phyloP scores from a whole-genome alignment of 2,329 filamentous ascomycete species.

The Dothideomycetes sp. region DNA sequence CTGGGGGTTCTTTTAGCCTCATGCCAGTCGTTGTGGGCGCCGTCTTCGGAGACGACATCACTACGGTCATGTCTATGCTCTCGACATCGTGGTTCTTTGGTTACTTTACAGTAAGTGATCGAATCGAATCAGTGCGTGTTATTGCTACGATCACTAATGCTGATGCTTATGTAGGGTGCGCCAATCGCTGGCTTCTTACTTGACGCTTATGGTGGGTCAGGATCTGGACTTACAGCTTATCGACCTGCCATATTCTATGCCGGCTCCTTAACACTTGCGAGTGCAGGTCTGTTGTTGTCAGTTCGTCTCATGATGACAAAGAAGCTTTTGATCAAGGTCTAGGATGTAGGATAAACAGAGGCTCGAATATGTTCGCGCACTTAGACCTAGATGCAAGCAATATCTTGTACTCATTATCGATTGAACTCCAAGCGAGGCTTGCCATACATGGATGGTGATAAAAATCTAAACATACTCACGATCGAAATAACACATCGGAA shows the following conservation, averaged over 20 bases:
- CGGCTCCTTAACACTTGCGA: too few relatives aligned
- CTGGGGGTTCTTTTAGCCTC: constrained; percentile 55
- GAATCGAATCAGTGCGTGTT: constrained; percentile 16
- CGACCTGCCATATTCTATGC: constrained; percentile 55
- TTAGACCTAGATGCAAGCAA: too few relatives aligned
- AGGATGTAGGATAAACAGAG: too few relatives aligned
- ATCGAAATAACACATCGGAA: too few relatives aligned
- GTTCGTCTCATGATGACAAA: too few relatives aligned
- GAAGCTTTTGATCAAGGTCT: too few relatives aligned
- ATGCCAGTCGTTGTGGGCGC: constrained; percentile 55
- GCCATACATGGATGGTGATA: too few relatives aligned
- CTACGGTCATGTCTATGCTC: constrained; percentile 53
- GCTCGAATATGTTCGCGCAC: too few relatives aligned
- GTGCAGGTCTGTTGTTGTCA: too few relatives aligned
- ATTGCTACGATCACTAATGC: constrained; percentile 3
- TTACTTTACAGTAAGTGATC: constrained; percentile 46
- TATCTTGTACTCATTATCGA: too few relatives aligned
- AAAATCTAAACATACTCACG: too few relatives aligned
- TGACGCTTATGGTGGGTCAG: constrained; percentile 44
- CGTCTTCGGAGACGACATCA: constrained; percentile 48
- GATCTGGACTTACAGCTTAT: constrained; percentile 44
- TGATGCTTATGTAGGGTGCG: constrained; percentile 30
- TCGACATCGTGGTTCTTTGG: constrained; percentile 53
- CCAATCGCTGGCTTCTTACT: constrained; percentile 54
- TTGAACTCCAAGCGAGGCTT: too few relatives aligned